Evolutionary conservation across 768 basidiomycete species (phyloP).

Genomic region (Leccinum rimulosum): DNA sequence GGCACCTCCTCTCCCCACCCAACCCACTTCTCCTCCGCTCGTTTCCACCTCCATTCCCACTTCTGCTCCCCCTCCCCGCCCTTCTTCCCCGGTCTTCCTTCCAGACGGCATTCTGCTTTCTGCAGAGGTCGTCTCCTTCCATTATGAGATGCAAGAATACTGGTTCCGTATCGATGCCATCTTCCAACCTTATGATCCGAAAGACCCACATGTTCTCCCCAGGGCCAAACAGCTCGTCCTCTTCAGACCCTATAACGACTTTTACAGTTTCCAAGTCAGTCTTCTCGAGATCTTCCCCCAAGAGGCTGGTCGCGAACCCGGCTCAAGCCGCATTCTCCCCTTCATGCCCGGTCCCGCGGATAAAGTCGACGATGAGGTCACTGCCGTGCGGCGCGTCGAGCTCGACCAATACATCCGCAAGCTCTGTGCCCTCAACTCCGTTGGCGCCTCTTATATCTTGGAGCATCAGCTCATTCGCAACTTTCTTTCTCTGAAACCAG

Average conservation of each 20-base stretch:
- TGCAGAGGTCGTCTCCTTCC: constrained; percentile 94
- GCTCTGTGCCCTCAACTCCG: constrained; percentile 67
- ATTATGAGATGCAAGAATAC: constrained; percentile 92
- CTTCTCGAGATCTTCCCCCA: constrained; percentile 84
- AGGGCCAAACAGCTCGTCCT: constrained; percentile 77
- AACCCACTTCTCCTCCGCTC: constrained; percentile 7
- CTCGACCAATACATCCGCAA: constrained; percentile 86
- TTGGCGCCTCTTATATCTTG: constrained; percentile 74
- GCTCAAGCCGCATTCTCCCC: constrained; percentile 75
- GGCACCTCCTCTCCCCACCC: constrained; percentile 12
- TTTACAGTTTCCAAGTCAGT: constrained; percentile 94
- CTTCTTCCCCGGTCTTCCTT: constrained; percentile 47
- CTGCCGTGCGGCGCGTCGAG: constrained; percentile 75
- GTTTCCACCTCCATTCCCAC: neutral
- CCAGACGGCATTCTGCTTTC: constrained; percentile 83
- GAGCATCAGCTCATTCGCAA: constrained; percentile 76
- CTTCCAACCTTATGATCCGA: constrained; percentile 77
- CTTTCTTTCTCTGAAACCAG: constrained; percentile 83
- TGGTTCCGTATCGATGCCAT: constrained; percentile 95
- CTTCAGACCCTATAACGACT: constrained; percentile 96
- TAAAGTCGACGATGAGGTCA: constrained; percentile 79
- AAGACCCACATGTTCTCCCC: constrained; percentile 55
- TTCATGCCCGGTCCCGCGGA: constrained; percentile 96
- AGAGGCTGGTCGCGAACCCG: constrained; percentile 81
- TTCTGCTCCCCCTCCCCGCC: constrained; percentile 24